These are phyloP conservation scores for Coniferiporia weirii DNA, from an alignment of 1,284 basidiomycete genomes.

Conservation along the genomic window DNA sequence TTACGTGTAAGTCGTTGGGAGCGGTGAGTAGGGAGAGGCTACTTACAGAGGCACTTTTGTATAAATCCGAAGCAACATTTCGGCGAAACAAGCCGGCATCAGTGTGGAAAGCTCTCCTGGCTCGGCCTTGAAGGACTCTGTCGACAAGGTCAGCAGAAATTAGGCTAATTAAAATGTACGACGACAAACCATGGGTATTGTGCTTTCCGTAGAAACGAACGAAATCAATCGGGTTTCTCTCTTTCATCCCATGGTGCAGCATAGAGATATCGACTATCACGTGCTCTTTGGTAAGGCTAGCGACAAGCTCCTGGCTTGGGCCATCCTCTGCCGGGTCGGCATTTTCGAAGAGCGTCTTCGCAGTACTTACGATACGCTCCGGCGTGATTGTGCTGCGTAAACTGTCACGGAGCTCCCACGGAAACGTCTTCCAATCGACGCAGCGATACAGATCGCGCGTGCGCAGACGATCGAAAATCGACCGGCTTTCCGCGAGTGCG, in stretches of 20 bases:
- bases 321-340: slow-evolving; percentile 20
- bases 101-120: slow-evolving; percentile 57
- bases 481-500: slow-evolving; percentile 52
- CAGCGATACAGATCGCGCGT: slow-evolving; percentile 59
- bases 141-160: background rate
- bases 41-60: slow-evolving; percentile 51
- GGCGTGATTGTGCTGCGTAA: slow-evolving; percentile 47
- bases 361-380: slow-evolving; percentile 47
- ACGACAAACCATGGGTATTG: slow-evolving; percentile 46
- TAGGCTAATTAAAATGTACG: background rate
- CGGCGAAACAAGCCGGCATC: slow-evolving; percentile 57
- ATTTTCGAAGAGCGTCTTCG: slow-evolving; percentile 27
- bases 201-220: slow-evolving; percentile 72
- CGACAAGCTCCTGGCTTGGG: slow-evolving; percentile 27
- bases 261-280: slow-evolving; percentile 57
- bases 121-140: slow-evolving; percentile 31
- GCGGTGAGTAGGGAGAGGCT: background rate
- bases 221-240: slow-evolving; percentile 59
- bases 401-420: slow-evolving; percentile 37
- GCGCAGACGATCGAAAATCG: slow-evolving; percentile 55
- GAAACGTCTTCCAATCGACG: slow-evolving; percentile 64
- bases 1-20: slow-evolving; percentile 12
- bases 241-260: slow-evolving; percentile 72
- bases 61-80: slow-evolving; percentile 59
- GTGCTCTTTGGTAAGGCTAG: slow-evolving; percentile 39